Base-by-base conservation (phyloP, 768 basidiomycete species). In the Pleurotus cornucopiae region DNA sequence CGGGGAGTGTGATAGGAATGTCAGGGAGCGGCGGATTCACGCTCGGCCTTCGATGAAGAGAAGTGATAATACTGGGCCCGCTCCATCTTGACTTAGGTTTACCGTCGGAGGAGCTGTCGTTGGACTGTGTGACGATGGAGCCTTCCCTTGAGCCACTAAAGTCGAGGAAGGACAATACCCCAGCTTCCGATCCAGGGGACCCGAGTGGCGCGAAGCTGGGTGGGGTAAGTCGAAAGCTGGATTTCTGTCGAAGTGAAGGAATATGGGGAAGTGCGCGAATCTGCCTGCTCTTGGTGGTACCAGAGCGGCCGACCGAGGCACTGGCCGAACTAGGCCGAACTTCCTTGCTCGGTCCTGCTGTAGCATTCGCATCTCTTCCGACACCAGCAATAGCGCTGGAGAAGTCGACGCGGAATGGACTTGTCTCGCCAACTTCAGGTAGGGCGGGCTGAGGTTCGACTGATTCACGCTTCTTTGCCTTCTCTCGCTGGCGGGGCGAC, bases 321-420 rank as follows among this genome's bases (percentile, higher is more conserved):
- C 41, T 44, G 20, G 51, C 37, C 3, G 26, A 18, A 14, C n/a
- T 12, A 18, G 51, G 51, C 14, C 43, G 18, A 13, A 18, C 40
- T 18, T 26, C 43, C 18, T 30, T 12, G 25, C 11, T 45, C 3
- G 54, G 54, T 13, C 30, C 23, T 11, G 23, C 59, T 53, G 41
- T 57, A 69, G 41, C 44, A n/a, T 20, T 40, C 7, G 23, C 7
- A 16, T 54, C 56, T 20, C 55, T 58, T 61, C 26, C 46, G 51
- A 16, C 56, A 54, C 57, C 57, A 55, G 25, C 56, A 9, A 44
- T 62, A 62, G 58, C 54, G n/a, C 65, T 56, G 30, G 64, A 60
- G 46, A 80, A 73, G 26, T 79, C 75, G 39, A 81, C 65, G 37
- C 65, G 68, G 63, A 81, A 81, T 3, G 81, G 79, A 64, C 77